phyloP scores from a whole-genome alignment of 441 rosid species.

The Manihot esculenta region DNA sequence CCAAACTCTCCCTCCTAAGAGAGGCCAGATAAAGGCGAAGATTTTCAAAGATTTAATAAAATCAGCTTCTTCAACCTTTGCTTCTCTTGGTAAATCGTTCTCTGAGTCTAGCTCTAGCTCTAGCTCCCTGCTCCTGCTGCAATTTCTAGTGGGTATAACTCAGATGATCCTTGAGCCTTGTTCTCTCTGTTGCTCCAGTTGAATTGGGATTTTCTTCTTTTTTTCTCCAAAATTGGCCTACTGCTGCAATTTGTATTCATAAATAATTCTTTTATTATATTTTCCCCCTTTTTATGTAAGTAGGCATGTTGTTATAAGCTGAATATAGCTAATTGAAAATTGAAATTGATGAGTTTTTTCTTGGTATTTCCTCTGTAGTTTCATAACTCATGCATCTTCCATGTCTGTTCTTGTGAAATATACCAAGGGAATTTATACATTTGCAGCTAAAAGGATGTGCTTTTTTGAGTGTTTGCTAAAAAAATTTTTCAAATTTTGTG shows the following conservation, averaged over 20 bases:
- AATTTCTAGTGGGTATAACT: constrained; percentile 15
- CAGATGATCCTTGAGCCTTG: constrained; percentile 2
- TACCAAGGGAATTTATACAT: too few species aligned
- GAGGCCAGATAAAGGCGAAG: constrained; percentile 27
- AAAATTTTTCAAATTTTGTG: too few species aligned
- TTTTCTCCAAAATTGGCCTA: background rate
- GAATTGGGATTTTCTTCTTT: background rate
- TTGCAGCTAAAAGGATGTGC: too few species aligned
- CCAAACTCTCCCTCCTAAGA: constrained; percentile 24
- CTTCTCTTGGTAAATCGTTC: background rate
- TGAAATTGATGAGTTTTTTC: too few species aligned
- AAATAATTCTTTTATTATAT: background rate
- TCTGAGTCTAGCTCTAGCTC: too few species aligned
- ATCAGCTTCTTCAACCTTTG: background rate
- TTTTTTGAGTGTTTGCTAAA: too few species aligned
- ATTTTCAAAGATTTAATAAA: constrained; percentile 23
- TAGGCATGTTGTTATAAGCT: too few species aligned
- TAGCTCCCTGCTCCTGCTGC: constrained; percentile 17
- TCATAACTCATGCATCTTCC: too few species aligned
- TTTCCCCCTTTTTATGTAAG: too few species aligned
- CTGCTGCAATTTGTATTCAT: background rate
- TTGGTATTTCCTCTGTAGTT: too few species aligned
- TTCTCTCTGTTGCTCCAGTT: background rate
- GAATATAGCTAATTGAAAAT: too few species aligned
- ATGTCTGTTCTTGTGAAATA: too few species aligned